These are phyloP conservation scores for Phytophthora agathidicida DNA, from an alignment of 352 stramenopile genomes.

Conservation along the genomic window DNA sequence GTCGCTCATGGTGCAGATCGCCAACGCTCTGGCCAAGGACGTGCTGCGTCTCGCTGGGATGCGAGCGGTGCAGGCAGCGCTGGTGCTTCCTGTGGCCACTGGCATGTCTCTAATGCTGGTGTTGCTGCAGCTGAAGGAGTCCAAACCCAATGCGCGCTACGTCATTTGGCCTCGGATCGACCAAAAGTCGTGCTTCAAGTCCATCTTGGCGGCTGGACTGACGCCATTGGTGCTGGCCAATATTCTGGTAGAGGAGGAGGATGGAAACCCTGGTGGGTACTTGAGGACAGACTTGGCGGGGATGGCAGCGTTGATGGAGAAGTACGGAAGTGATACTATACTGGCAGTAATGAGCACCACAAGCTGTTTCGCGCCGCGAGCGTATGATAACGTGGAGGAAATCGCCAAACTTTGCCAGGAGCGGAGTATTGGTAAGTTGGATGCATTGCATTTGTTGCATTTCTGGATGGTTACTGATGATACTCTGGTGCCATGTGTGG, in stretches of 20 bases:
- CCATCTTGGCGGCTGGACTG: constrained; percentile 93
- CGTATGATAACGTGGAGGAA: constrained; percentile 94
- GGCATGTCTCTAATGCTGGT: constrained; percentile 96
- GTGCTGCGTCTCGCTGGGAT: constrained; percentile 88
- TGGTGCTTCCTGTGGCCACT: constrained; percentile 97
- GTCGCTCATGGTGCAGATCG: constrained; percentile 95
- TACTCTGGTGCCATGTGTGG: neutral
- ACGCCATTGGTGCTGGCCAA: constrained; percentile 91
- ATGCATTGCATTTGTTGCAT: neutral
- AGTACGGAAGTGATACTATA: constrained; percentile 68
- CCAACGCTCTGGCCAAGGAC: constrained; percentile 91
- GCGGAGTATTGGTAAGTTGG: constrained; percentile 57
- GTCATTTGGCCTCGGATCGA: constrained; percentile 97
- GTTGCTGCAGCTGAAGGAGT: constrained; percentile 83
- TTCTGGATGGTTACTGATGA: constrained; percentile 7
- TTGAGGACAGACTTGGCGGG: constrained; percentile 92
- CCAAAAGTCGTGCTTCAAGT: constrained; percentile 99
- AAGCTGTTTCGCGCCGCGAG: constrained; percentile 98
- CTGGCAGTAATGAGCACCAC: constrained; percentile 98
- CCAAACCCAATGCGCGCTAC: constrained; percentile 60
- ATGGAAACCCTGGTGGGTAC: constrained; percentile 42
- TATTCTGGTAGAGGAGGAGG: constrained; percentile 67
- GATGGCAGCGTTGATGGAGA: constrained; percentile 69
- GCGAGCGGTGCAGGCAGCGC: constrained; percentile 61
- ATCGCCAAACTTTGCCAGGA: constrained; percentile 91